Evolutionary conservation across 2,329 filamentous ascomycete species (phyloP), one percentile per base, ranked within the genome.

Genomic region (Curvularia hawaiiensis): DNA sequence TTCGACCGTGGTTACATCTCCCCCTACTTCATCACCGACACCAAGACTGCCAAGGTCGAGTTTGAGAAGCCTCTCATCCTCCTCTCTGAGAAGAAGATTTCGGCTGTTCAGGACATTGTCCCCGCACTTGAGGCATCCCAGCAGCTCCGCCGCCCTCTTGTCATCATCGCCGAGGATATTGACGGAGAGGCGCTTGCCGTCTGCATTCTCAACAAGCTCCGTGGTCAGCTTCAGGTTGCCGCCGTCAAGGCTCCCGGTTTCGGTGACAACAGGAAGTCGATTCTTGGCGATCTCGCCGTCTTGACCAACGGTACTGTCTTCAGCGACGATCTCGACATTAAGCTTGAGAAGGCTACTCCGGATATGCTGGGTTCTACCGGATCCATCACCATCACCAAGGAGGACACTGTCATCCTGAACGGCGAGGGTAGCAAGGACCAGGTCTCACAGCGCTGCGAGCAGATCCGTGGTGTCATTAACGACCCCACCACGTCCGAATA

Each of bases 41-140:
- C 92, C 86, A 99, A 99, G 89, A 80, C 93, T 59, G 92, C 96
- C 80, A 99, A 99, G 88, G 93, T 98, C 57, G 95, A 99, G 83
- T 99, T 99, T 69, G 95, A 99, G 88, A 98, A 99, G 87, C 95
- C 95, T 66, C 82, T 99, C 77, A 95, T 99, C 78, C 90, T 99
- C 50, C 91, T 99, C 54, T 98, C 95, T 9, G 95, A 99, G 88
- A 98, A 97, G 91, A 99, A 99, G 89, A 99, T 99, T 81, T 99
- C 95, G 51, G 92, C 93, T 60, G 95, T 98, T 59, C 94, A 98
- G 84, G 95, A 99, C 80, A 98, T 99, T 76, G 94, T 99, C 75
- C 95, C 95, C 65, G 92, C 95, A 65, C 92, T 99, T 56, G 95
- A 99, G 85, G 92, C 92, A 69, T 98, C 95, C 58, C 97, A 95